Conservation (phyloP, 2,329 filamentous ascomycete genomes). For the Colletotrichum chrysophilum region DNA sequence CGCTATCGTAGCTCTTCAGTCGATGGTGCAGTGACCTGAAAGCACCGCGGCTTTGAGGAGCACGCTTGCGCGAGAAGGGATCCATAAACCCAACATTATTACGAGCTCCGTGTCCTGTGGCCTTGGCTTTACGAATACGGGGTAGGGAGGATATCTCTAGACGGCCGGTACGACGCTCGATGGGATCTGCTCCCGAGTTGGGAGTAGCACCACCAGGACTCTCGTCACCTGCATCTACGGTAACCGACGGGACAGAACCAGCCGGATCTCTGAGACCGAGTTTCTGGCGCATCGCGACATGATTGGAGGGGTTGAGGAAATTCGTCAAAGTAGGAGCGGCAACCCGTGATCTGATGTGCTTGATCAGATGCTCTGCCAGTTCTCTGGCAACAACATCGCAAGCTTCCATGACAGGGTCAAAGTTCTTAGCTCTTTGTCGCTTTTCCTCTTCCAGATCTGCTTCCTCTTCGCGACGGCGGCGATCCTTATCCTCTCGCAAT, state of each 20-base stretch:
- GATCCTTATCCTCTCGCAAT: slow-evolving; percentile 70
- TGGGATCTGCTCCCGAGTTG: slow-evolving; percentile 64
- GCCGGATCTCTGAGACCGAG: slow-evolving; percentile 58
- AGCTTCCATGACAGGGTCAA: slow-evolving; percentile 90
- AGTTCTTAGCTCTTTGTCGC: slow-evolving; percentile 81
- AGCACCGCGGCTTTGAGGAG: slow-evolving; percentile 60
- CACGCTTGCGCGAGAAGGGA: slow-evolving; percentile 68
- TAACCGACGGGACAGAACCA: slow-evolving; percentile 44
- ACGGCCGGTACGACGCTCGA: slow-evolving; percentile 63
- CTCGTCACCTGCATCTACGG: slow-evolving; percentile 66
- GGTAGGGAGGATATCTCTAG: slow-evolving; percentile 70
- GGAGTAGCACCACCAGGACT: slow-evolving; percentile 70
- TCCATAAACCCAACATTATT: slow-evolving; percentile 68
- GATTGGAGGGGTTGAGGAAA: slow-evolving; percentile 82
- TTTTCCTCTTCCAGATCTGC: slow-evolving; percentile 90
- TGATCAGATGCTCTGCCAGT: slow-evolving; percentile 83
- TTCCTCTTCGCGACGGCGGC: slow-evolving; percentile 73
- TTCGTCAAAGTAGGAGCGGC: slow-evolving; percentile 81
- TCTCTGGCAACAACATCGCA: slow-evolving; percentile 80
- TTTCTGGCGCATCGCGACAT: slow-evolving; percentile 78
- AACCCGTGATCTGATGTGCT: slow-evolving; percentile 87
- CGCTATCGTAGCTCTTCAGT: slow-evolving; percentile 74
- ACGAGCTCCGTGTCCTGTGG: slow-evolving; percentile 54
- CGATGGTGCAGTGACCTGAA: slow-evolving; percentile 84
- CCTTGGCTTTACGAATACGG: slow-evolving; percentile 75